A percentile compares a stretch with the other conserved stretches of the same genome.
Conservation (phyloP, 2,329 filamentous ascomycete genomes). For the Cladosporium sp. region DNA sequence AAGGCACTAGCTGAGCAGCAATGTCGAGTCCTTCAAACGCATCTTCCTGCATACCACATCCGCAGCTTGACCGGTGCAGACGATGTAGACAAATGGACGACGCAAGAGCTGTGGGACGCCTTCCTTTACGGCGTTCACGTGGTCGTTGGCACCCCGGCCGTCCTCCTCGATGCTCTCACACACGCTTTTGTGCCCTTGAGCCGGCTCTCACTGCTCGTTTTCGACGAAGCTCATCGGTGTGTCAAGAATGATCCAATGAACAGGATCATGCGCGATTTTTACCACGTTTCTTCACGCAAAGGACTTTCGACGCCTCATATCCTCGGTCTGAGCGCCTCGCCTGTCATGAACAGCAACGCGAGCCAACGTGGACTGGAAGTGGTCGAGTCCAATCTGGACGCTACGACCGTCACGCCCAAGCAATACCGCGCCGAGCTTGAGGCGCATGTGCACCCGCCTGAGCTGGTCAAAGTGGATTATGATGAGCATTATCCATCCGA, state of each 20-base stretch:
- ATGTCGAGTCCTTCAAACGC: slow-evolving; percentile 29
- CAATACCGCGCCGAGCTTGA: slow-evolving; percentile 66
- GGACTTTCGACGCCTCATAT: slow-evolving; percentile 57
- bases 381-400: slow-evolving; percentile 67
- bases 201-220: slow-evolving; percentile 64
- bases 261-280: slow-evolving; percentile 69
- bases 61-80: slow-evolving; percentile 65
- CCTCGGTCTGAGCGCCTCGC: slow-evolving; percentile 77
- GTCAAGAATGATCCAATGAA: slow-evolving; percentile 60
- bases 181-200: slow-evolving; percentile 69
- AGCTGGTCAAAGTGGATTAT: slow-evolving; percentile 42
- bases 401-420: slow-evolving; percentile 65
- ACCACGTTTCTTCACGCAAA: slow-evolving; percentile 45
- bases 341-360: slow-evolving; percentile 58
- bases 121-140: slow-evolving; percentile 62
- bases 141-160: slow-evolving; percentile 73
- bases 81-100: slow-evolving; percentile 69
- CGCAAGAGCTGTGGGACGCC: slow-evolving; percentile 62
- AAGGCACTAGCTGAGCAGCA: slow-evolving; percentile 46
- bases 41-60: slow-evolving; percentile 49
- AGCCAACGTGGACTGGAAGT: slow-evolving; percentile 48
- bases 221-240: slow-evolving; percentile 86
- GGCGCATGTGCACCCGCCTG: slow-evolving; percentile 63
- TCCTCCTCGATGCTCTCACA: slow-evolving; percentile 68
- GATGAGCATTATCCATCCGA: not conserved